These are phyloP conservation scores for Ogataea kodamae DNA, from an alignment of 805 yeast species.

Conservation along the genomic window DNA sequence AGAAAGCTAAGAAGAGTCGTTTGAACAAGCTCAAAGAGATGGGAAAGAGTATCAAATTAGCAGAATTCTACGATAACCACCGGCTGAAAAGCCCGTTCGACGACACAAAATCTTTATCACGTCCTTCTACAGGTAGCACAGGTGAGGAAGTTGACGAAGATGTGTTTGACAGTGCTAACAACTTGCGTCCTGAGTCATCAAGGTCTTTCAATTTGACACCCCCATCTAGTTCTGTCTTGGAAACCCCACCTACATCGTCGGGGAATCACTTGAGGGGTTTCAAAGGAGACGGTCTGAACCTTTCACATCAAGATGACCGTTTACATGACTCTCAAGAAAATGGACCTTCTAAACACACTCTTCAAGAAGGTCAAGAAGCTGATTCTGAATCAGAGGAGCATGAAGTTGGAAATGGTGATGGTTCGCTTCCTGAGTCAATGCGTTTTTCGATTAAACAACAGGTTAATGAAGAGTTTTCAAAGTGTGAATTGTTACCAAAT, in stretches of 20 bases:
- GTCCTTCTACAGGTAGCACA: conserved; percentile 3
- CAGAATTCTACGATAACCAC: conserved; percentile 5
- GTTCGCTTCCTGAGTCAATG: neutral
- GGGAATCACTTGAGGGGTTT: conserved; percentile 6
- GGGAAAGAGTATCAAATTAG: conserved; percentile 11
- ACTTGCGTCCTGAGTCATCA: neutral
- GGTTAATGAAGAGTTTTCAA: conserved; percentile 21
- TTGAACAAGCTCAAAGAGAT: conserved; percentile 11
- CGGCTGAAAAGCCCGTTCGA: conserved; percentile 2
- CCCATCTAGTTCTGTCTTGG: conserved; percentile 4
- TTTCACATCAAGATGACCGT: neutral
- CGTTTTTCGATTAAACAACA: conserved; percentile 13
- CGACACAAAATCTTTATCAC: neutral
- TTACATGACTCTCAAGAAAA: neutral
- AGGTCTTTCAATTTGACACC: conserved; percentile 5
- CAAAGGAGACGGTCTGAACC: neutral
- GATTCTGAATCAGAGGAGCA: conserved; percentile 1
- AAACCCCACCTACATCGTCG: conserved; percentile 13
- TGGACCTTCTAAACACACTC: neutral
- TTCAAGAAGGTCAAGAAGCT: neutral
- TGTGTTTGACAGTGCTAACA: conserved; percentile 3
- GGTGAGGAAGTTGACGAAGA: conserved; percentile 4
- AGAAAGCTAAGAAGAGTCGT: conserved; percentile 11
- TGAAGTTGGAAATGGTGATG: conserved; percentile 8
- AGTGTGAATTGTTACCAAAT: conserved; percentile 19